A percentile compares a stretch with the other conserved stretches of the same genome.
These are phyloP conservation scores for Melocanna baccifera DNA, from an alignment of 176 grass and related monocot species.

Conservation along the genomic window DNA sequence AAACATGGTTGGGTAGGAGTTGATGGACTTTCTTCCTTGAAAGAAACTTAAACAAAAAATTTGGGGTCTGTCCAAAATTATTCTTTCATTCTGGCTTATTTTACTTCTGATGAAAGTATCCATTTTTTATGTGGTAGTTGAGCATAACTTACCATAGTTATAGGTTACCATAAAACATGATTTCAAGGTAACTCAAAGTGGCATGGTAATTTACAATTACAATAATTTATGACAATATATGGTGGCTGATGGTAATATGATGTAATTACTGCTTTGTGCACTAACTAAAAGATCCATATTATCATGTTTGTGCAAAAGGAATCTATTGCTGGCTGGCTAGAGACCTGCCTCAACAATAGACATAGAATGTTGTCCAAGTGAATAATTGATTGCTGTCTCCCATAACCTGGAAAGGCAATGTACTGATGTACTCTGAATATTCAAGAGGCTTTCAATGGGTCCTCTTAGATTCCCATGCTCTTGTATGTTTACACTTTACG, in stretches of 20 bases:
- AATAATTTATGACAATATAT: background rate
- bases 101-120: background rate
- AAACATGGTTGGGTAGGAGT: background rate
- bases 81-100: background rate
- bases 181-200: background rate
- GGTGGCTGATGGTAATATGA: background rate
- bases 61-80: background rate
- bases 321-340: background rate
- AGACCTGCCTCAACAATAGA: background rate
- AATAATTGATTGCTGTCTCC: background rate
- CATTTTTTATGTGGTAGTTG: background rate
- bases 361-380: background rate
- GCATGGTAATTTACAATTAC: background rate
- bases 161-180: background rate
- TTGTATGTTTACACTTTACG: background rate
- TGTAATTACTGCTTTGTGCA: conserved; percentile 2
- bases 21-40: background rate
- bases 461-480: background rate
- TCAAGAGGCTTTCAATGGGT: background rate
- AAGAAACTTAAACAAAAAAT: conserved; percentile 12
- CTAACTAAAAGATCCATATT: background rate
- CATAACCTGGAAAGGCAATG: background rate
- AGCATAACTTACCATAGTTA: background rate
- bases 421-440: background rate
- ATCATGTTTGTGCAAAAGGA: background rate